A percentile compares a stretch with the other conserved stretches of the same genome.
Evolutionary conservation across 2,329 filamentous ascomycete species (phyloP).

Genomic region (Penicillium sp.): DNA sequence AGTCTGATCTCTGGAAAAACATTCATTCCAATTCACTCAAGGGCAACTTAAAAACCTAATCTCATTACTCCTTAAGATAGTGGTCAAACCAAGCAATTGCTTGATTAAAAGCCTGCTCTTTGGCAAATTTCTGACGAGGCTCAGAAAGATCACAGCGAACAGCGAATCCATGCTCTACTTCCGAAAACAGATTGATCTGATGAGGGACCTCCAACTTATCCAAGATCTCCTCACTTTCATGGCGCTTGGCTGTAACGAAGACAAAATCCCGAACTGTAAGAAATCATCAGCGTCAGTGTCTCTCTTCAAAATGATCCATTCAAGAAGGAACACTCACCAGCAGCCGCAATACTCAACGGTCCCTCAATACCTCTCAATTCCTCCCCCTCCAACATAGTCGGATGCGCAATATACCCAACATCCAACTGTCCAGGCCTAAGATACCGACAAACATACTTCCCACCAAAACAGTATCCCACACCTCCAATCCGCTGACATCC

Average conservation of each 20-base stretch:
- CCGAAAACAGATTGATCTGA: conserved; percentile 72
- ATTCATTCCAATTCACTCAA: not conserved
- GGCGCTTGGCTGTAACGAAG: conserved; percentile 61
- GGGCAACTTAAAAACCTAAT: not conserved
- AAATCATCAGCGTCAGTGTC: not conserved
- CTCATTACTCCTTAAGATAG: not conserved
- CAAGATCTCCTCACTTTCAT: conserved; percentile 62
- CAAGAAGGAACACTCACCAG: conserved; percentile 2
- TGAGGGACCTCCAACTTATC: conserved; percentile 56
- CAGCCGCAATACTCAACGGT: conserved; percentile 22
- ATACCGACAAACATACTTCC: conserved; percentile 49
- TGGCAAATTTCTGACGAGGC: conserved; percentile 62
- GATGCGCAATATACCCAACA: conserved; percentile 23
- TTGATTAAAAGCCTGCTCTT: conserved; percentile 75
- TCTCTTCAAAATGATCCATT: too few species aligned
- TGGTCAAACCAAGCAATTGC: conserved; percentile 65
- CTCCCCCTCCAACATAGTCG: conserved; percentile 17
- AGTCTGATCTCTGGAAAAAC: not conserved
- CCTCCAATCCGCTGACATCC: conserved; percentile 39
- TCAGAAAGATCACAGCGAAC: conserved; percentile 64
- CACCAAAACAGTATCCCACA: conserved; percentile 54
- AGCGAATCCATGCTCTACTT: conserved; percentile 70
- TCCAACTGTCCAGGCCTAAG: conserved; percentile 14
- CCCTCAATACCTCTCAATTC: conserved; percentile 19
- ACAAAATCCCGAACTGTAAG: conserved; percentile 30